Percentiles rank a stretch among this genome's conserved stretches.
Evolutionary conservation across 2,329 filamentous ascomycete genomes (phyloP).

Genomic region (Hansfordia pulvinata): DNA sequence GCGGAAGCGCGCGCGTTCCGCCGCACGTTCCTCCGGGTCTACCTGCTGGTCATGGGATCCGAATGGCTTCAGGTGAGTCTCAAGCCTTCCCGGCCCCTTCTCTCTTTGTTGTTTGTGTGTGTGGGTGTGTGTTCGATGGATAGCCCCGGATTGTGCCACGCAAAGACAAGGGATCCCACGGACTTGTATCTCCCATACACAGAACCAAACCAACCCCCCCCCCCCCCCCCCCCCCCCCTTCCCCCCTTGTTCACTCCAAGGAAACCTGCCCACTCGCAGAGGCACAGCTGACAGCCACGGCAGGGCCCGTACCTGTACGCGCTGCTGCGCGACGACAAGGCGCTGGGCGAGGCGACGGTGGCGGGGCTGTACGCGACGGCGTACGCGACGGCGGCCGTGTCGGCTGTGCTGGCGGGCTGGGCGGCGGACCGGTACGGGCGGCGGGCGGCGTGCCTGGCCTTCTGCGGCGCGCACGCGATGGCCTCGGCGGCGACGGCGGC

Average conservation of each 20-base stretch:
- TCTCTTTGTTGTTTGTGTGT: too few species aligned
- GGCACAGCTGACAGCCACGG: too few species aligned
- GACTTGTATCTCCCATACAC: too few species aligned
- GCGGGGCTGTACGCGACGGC: constrained; percentile 27
- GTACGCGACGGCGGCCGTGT: constrained; percentile 28
- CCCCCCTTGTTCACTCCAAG: too few species aligned
- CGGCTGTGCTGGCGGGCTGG: constrained; percentile 30
- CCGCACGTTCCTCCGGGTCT: constrained; percentile 20
- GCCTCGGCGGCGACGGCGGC: constrained; percentile 35
- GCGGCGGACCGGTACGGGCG: constrained; percentile 36
- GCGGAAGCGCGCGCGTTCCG: constrained; percentile 9
- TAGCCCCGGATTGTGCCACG: too few species aligned
- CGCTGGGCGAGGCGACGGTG: constrained; percentile 15
- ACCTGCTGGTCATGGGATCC: constrained; percentile 32
- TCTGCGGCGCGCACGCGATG: constrained; percentile 37
- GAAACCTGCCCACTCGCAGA: too few species aligned
- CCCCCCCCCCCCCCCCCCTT: too few species aligned
- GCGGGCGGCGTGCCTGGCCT: constrained; percentile 35
- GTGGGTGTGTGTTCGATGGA: too few species aligned
- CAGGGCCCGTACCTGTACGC: constrained; percentile 17
- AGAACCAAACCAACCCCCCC: too few species aligned
- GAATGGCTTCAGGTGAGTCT: constrained; percentile 34
- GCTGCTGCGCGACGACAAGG: constrained; percentile 16
- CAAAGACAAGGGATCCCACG: too few species aligned
- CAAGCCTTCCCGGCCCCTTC: constrained; percentile 4